A percentile compares a stretch with the other conserved stretches of the same genome.
Conservation (phyloP, 2,329 filamentous ascomycete species). For the Talaromyces pinophilus region DNA sequence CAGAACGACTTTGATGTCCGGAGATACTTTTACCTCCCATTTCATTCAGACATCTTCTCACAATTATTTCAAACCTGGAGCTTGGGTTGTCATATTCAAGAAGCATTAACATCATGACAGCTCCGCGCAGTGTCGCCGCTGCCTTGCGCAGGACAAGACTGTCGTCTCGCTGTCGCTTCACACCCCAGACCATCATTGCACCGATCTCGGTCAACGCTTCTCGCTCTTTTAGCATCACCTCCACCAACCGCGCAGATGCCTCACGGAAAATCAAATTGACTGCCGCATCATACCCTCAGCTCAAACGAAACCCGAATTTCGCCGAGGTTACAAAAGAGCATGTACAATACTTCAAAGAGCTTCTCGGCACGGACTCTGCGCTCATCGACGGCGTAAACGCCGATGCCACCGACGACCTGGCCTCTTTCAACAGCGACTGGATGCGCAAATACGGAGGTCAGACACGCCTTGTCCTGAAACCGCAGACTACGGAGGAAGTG, state of each 20-base stretch:
- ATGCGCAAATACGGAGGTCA: conserved; percentile 98
- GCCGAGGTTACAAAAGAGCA: conserved; percentile 69
- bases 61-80: background rate
- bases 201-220: conserved; percentile 16
- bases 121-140: conserved; percentile 17
- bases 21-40: background rate
- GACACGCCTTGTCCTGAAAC: conserved; percentile 82
- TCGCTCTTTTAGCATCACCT: conserved; percentile 35
- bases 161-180: conserved; percentile 6
- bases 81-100: background rate
- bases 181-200: conserved; percentile 13
- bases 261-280: conserved; percentile 67
- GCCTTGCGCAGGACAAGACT: conserved; percentile 21
- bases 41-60: background rate
- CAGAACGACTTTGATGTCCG: background rate
- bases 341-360: conserved; percentile 75
- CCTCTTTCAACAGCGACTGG: conserved; percentile 95
- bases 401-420: conserved; percentile 76
- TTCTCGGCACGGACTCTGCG: conserved; percentile 78
- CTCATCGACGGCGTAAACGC: conserved; percentile 80
- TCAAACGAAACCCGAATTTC: conserved; percentile 79
- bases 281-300: conserved; percentile 73
- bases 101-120: conserved; percentile 11
- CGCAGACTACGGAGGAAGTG: conserved; percentile 79
- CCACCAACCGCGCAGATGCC: conserved; percentile 30